A percentile compares a stretch with the other conserved stretches of the same genome.
Conservation (phyloP, 2,329 filamentous ascomycete species). For the Leptosphaerulina australis region DNA sequence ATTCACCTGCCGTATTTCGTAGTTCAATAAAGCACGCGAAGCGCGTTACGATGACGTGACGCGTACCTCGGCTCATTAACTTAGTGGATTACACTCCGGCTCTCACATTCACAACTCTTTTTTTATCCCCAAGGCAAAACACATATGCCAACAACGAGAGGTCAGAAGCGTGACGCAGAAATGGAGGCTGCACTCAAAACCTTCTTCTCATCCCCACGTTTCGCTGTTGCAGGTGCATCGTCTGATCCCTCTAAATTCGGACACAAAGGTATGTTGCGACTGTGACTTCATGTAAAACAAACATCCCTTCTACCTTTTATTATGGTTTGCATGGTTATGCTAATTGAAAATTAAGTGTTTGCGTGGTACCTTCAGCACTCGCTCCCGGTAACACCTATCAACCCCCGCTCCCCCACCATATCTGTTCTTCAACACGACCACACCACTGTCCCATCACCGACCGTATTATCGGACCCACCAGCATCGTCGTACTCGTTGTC, state of each 20-base stretch:
- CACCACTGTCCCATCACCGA: constrained; percentile 68
- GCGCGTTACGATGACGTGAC: constrained; percentile 28
- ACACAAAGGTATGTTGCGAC: constrained; percentile 70
- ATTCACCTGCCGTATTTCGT: neutral
- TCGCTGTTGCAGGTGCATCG: constrained; percentile 89
- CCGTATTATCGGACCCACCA: constrained; percentile 61
- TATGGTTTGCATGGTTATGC: too few species aligned
- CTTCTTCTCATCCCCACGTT: constrained; percentile 81
- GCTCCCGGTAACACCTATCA: constrained; percentile 81
- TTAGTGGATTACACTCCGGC: neutral
- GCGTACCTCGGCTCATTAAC: constrained; percentile 20
- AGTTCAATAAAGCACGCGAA: constrained; percentile 15
- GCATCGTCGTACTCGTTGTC: constrained; percentile 72
- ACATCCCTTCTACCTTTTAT: too few species aligned
- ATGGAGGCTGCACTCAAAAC: constrained; percentile 74
- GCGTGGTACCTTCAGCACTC: constrained; percentile 82
- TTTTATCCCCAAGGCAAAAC: neutral
- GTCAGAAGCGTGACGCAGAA: constrained; percentile 30
- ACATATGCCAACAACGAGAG: constrained; percentile 36
- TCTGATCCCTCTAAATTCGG: constrained; percentile 86
- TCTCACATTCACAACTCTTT: neutral
- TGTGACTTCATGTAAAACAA: too few species aligned
- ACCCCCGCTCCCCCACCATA: constrained; percentile 72
- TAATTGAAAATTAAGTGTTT: constrained; percentile 74
- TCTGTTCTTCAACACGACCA: constrained; percentile 65